phyloP scores from a whole-genome alignment of 441 rosid species.

The Euphorbia schlechtendalii region DNA sequence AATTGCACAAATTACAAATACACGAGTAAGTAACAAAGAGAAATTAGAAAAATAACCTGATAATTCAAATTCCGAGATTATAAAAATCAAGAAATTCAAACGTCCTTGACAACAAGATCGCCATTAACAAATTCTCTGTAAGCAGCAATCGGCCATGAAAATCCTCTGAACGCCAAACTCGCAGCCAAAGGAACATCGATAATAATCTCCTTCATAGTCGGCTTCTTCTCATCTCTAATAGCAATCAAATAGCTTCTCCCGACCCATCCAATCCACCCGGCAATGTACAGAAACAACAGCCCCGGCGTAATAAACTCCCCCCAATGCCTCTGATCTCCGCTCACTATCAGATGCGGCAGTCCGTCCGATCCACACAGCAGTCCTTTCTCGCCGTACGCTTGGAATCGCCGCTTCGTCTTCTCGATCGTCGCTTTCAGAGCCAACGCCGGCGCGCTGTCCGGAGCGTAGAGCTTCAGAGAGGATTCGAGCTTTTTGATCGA shows the following conservation, averaged over 20 bases:
- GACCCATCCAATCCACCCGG: constrained; percentile 99
- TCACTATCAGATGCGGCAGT: constrained; percentile 87
- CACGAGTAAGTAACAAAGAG: no score
- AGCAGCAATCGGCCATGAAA: constrained; percentile 93
- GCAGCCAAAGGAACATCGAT: constrained; percentile 89
- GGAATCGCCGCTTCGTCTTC: constrained; percentile 79
- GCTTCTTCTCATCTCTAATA: constrained; percentile 84
- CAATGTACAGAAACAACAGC: constrained; percentile 77
- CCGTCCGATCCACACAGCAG: constrained; percentile 87
- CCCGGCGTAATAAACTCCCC: constrained; percentile 97
- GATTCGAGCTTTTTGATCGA: constrained; percentile 69
- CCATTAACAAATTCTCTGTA: constrained; percentile 85
- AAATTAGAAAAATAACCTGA: no score
- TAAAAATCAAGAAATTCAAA: no score
- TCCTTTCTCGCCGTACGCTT: constrained; percentile 80
- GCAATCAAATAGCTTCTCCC: constrained; percentile 91
- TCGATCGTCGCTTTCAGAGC: constrained; percentile 82
- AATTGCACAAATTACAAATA: no score
- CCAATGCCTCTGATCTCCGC: constrained; percentile 96
- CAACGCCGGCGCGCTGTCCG: constrained; percentile 88
- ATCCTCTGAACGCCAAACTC: constrained; percentile 64
- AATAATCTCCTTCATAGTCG: constrained; percentile 94
- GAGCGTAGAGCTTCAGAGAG: constrained; percentile 79
- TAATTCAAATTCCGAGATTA: no score
- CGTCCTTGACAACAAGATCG: constrained; percentile 82